A percentile compares a stretch with the other conserved stretches of the same genome.
phyloP scores from a whole-genome alignment of 345 rosid genomes.

The Gossypium stocksii region DNA sequence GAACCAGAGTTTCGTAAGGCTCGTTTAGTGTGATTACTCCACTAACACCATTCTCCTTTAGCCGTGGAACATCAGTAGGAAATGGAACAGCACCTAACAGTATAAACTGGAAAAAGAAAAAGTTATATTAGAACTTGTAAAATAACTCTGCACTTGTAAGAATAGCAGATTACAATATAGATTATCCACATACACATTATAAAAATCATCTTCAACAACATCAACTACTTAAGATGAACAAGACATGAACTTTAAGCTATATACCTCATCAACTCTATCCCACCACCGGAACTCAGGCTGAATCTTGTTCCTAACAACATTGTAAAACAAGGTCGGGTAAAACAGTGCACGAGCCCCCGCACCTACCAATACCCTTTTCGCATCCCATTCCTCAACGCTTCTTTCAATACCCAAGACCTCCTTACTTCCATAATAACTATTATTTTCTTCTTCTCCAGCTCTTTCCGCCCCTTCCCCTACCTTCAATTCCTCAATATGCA shows the following conservation, averaged over 20 bases:
- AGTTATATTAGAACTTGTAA: conserved; percentile 5
- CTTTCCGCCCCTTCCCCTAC: conserved; percentile 35
- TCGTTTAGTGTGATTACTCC: conserved; percentile 80
- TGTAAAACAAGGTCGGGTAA: conserved; percentile 85
- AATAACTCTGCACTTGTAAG: background rate
- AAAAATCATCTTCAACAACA: background rate
- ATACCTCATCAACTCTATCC: conserved; percentile 89
- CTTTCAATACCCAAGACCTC: conserved; percentile 22
- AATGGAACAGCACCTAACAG: conserved; percentile 85
- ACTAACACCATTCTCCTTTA: conserved; percentile 64
- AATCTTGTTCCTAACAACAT: conserved; percentile 88
- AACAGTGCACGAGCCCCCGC: conserved; percentile 94
- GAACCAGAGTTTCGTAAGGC: conserved; percentile 83
- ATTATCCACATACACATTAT: background rate
- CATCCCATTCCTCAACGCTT: conserved; percentile 29
- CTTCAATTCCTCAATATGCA: conserved; percentile 82
- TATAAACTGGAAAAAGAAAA: conserved; percentile 40
- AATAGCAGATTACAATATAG: background rate
- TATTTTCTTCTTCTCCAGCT: conserved; percentile 26
- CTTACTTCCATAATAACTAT: conserved; percentile 6
- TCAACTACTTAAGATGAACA: background rate
- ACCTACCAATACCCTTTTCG: conserved; percentile 75
- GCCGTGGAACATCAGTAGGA: conserved; percentile 64
- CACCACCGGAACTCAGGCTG: conserved; percentile 96
- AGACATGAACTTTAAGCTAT: background rate